Conservation (phyloP, 1,284 basidiomycete species). For the Afroboletus lepidellus region DNA sequence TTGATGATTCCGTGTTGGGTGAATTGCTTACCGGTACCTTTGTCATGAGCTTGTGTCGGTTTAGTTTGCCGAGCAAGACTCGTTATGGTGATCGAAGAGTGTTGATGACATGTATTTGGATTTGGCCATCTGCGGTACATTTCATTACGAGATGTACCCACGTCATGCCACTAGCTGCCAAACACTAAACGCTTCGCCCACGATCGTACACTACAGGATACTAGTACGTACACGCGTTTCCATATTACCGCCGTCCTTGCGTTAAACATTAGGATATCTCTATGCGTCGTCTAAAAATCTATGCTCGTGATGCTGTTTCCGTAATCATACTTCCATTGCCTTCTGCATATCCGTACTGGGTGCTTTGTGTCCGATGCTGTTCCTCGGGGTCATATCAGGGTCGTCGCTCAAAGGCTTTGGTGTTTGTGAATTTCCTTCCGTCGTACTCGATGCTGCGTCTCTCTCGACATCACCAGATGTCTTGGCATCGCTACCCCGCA, state of each 20-base stretch:
- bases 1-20: too few species aligned
- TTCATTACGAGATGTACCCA: too few species aligned
- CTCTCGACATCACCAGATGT: constrained; percentile 19
- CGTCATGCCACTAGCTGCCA: too few species aligned
- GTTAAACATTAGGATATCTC: neutral
- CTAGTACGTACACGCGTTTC: neutral
- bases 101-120: too few species aligned
- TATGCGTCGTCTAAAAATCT: constrained; percentile 3
- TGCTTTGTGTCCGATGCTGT: neutral
- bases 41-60: too few species aligned
- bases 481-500: constrained; percentile 40
- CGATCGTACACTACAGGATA: neutral
- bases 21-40: too few species aligned
- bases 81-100: too few species aligned
- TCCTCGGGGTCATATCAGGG: constrained; percentile 9
- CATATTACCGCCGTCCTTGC: neutral
- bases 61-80: too few species aligned
- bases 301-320: neutral
- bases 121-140: too few species aligned
- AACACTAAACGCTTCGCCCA: too few species aligned
- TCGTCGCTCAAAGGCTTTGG: neutral
- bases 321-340: neutral
- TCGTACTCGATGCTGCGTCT: too few species aligned
- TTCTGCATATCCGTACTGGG: neutral
- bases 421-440: too few species aligned